Base-by-base conservation (phyloP, 176 grass and related monocot genomes). In the Tillandsia leiboldiana region DNA sequence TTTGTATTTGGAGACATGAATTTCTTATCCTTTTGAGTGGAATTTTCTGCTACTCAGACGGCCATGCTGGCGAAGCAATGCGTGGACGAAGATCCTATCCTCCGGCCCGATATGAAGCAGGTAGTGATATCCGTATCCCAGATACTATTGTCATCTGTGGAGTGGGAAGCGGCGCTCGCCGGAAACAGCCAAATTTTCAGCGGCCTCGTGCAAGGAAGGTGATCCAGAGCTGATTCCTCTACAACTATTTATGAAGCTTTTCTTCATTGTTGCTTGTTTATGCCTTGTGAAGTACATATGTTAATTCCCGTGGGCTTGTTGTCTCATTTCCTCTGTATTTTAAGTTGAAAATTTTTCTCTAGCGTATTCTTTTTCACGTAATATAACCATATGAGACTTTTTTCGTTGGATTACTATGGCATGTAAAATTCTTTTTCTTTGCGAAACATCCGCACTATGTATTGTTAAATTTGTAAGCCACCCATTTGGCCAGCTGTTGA, bases 141-240 rank as follows among this genome's bases (percentile, higher is more conserved):
- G n/a, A 88, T 99, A 72, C 84, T 99, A 26, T 80, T 93, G 12
- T 99, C 94, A 4, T 99, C 94, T 20, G 82, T 93, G 18, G 94
- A 99, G 72, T 99, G 94, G 94, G 94, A 99, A 48, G 82, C 94
- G 2, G 86, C 87, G 0, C 73, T 86, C 47, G 94, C 87, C 3
- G 94, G 94, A 71, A 99, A 93, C 69, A 87, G 90, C 78, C 94
- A 99, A 72, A 85, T 99, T 29, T 99, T 99, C 72, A 99, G 94
- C 42, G 94, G 94, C 20, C 94, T 99, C 59, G 94, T 99, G 13
- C 89, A 88, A 18, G 94, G 94, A 78, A 93, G 94, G 73, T 99
- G 82, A 93, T 57, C 15, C 75, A 28, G 33, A 49, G 9, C 22
- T 6, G 15, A 50, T 66, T 51, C 12, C 33, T 13, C 52, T 51